phyloP scores from a whole-genome alignment of 2,329 filamentous ascomycete genomes.

The Apiospora arundinis region DNA sequence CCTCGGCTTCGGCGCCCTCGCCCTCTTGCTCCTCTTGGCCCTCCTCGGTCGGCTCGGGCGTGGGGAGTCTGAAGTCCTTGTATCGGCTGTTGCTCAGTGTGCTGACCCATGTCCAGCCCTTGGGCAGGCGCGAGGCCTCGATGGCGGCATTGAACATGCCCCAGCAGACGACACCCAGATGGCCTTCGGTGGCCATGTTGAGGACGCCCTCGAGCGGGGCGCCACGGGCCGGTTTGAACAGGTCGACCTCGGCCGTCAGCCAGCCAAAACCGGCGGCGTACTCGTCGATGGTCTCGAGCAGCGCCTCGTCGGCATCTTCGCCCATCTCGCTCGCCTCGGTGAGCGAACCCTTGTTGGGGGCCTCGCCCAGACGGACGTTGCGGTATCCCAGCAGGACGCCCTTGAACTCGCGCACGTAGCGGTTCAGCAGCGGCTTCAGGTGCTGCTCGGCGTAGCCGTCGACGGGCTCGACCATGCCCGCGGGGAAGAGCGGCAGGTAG shows the following conservation, averaged over 20 bases:
- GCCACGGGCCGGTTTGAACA: conserved; percentile 79
- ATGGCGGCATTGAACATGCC: conserved; percentile 93
- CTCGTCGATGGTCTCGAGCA: conserved; percentile 70
- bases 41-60: conserved; percentile 44
- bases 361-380: conserved; percentile 70
- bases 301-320: conserved; percentile 51
- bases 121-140: conserved; percentile 75
- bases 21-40: conserved; percentile 34
- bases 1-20: not conserved
- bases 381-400: conserved; percentile 79
- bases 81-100: conserved; percentile 53
- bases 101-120: conserved; percentile 80
- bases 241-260: conserved; percentile 84
- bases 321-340: conserved; percentile 54
- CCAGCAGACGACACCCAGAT: conserved; percentile 87
- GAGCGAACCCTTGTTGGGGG: conserved; percentile 56
- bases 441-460: conserved; percentile 76
- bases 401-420: conserved; percentile 74
- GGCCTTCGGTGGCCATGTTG: conserved; percentile 86
- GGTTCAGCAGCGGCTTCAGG: conserved; percentile 76
- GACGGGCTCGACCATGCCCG: conserved; percentile 72
- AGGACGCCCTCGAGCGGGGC: conserved; percentile 80
- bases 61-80: conserved; percentile 40
- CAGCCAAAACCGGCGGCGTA: conserved; percentile 87
- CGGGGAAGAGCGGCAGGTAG: conserved; percentile 76